Percentiles rank a stretch among this genome's conserved stretches.
These are phyloP conservation scores for Curvularia eragrostidis DNA, from an alignment of 2,329 filamentous ascomycete genomes.

Conservation along the genomic window DNA sequence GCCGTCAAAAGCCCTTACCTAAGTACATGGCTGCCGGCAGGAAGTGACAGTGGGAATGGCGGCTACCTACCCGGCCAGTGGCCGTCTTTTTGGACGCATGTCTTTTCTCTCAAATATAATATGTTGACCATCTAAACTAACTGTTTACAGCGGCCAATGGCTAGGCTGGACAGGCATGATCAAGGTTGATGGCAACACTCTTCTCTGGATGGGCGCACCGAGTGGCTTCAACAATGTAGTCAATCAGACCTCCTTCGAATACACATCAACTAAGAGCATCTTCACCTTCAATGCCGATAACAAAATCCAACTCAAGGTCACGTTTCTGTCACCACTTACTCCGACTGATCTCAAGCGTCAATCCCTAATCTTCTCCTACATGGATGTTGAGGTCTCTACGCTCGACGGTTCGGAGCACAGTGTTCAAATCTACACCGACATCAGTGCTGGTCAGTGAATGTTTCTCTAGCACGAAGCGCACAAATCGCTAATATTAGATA, in stretches of 20 bases:
- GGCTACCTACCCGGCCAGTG: constrained; percentile 73
- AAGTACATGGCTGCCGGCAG: constrained; percentile 71
- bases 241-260: constrained; percentile 69
- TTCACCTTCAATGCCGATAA: constrained; percentile 71
- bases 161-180: constrained; percentile 74
- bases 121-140: constrained; percentile 50
- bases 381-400: constrained; percentile 68
- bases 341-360: constrained; percentile 71
- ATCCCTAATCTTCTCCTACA: constrained; percentile 73
- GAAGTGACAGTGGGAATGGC: constrained; percentile 66
- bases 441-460: constrained; percentile 66
- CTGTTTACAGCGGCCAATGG: constrained; percentile 57
- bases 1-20: constrained; percentile 79
- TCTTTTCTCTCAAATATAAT: not conserved
- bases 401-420: constrained; percentile 67
- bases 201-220: constrained; percentile 55
- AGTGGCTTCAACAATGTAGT: constrained; percentile 55
- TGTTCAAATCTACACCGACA: constrained; percentile 75
- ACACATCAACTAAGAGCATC: constrained; percentile 74
- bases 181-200: constrained; percentile 62
- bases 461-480: not conserved
- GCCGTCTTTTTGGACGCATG: constrained; percentile 69
- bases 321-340: constrained; percentile 74
- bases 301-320: constrained; percentile 69
- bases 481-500: constrained; percentile 47